Evolutionary conservation across 2,329 filamentous ascomycete genomes (phyloP).

Genomic region (Blastomyces emzantsi): DNA sequence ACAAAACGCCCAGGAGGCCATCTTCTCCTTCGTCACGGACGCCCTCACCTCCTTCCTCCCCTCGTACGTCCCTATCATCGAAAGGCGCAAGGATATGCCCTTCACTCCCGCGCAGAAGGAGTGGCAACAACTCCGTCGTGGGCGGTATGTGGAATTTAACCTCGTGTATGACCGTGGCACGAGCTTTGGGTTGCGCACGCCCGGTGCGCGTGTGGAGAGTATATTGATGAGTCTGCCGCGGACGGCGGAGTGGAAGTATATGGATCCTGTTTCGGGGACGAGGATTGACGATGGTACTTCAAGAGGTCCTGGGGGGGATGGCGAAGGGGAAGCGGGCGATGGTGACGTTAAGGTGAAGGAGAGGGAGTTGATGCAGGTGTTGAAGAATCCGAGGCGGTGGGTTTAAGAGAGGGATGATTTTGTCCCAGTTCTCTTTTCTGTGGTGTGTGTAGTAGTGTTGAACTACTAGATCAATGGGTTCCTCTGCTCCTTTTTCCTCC

Average conservation of each 20-base stretch:
- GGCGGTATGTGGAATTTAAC: constrained; percentile 98
- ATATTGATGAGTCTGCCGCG: constrained; percentile 95
- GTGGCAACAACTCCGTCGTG: constrained; percentile 91
- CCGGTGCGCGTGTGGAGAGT: constrained; percentile 84
- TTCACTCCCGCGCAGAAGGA: constrained; percentile 79
- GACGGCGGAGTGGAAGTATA: constrained; percentile 91
- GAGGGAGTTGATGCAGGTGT: constrained; percentile 66
- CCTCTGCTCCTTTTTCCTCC: neutral
- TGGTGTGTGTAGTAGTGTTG: neutral
- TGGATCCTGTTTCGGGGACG: constrained; percentile 55
- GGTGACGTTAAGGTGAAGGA: constrained; percentile 44
- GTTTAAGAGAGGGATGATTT: constrained; percentile 29
- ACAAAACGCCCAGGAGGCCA: constrained; percentile 77
- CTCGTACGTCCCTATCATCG: constrained; percentile 80
- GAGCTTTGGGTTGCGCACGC: constrained; percentile 86
- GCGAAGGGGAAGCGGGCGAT: constrained; percentile 44
- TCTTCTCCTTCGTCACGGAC: constrained; percentile 82
- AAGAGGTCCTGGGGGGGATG: constrained; percentile 46
- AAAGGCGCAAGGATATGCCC: constrained; percentile 83
- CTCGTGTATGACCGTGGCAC: constrained; percentile 94
- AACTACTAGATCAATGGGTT: neutral
- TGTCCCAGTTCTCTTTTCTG: constrained; percentile 11
- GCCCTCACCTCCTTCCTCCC: constrained; percentile 81
- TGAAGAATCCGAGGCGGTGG: constrained; percentile 55
- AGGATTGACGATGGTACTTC: constrained; percentile 25